phyloP scores from a whole-genome alignment of 2,329 filamentous ascomycete genomes.

The Alternaria angustiovoidea region DNA sequence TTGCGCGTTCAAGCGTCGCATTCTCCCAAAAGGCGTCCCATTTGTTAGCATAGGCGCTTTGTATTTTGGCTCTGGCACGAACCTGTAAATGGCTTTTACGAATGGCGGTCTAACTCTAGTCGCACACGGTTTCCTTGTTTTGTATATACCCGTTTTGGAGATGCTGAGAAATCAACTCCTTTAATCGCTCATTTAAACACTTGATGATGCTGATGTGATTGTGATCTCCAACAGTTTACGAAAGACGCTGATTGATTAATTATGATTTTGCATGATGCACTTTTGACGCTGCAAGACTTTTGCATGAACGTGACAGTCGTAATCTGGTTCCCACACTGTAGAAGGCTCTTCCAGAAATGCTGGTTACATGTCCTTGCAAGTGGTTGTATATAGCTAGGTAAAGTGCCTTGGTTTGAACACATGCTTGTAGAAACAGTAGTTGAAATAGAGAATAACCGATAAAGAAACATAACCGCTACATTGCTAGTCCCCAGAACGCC shows the following conservation, averaged over 20 bases:
- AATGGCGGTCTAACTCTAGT: constrained; percentile 3
- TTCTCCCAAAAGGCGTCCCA: neutral
- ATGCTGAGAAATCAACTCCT: neutral
- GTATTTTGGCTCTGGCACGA: neutral
- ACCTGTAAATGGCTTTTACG: neutral
- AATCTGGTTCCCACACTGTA: neutral
- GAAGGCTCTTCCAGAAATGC: neutral
- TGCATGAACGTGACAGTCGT: neutral
- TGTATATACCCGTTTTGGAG: constrained; percentile 4
- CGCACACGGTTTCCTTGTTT: constrained; percentile 3
- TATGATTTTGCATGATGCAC: neutral
- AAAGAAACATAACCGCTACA: neutral
- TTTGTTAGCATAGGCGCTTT: neutral
- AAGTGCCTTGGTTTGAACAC: neutral
- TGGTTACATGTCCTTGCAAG: neutral
- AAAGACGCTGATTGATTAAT: neutral
- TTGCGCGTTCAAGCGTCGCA: constrained; percentile 13
- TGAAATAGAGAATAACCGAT: neutral
- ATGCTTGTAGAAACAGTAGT: neutral
- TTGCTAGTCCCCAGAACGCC: neutral
- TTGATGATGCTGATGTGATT: neutral
- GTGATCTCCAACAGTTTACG: neutral
- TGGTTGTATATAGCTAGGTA: neutral
- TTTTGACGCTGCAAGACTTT: neutral
- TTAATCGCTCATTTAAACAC: neutral